These are phyloP conservation scores for Tuber microsphaerosporum DNA, from an alignment of 495 filamentous ascomycete species.

Conservation along the genomic window DNA sequence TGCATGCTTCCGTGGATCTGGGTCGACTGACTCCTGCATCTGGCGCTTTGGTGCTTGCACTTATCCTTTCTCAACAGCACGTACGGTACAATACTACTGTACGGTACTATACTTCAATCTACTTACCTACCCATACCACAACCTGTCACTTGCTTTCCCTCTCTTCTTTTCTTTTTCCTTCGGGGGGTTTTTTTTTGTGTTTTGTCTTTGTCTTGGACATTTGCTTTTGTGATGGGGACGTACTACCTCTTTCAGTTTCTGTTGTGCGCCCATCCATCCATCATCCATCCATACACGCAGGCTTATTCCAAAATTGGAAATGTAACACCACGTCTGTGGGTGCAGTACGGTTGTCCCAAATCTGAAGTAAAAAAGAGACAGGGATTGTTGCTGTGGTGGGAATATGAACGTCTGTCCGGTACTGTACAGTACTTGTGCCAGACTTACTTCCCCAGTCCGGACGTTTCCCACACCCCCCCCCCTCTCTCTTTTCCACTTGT, in stretches of 20 bases:
- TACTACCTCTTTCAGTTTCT: background rate
- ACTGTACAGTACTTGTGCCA: background rate
- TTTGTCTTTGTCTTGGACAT: background rate
- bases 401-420: background rate
- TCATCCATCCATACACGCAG: background rate
- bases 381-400: background rate
- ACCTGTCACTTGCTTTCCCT: background rate
- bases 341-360: background rate
- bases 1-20: slow-evolving; percentile 3
- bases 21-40: background rate
- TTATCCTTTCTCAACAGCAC: background rate
- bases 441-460: background rate
- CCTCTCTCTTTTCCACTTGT: no score
- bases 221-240: background rate
- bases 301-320: background rate
- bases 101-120: background rate
- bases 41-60: background rate
- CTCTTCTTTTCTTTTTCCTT: background rate
- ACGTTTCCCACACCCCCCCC: background rate
- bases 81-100: background rate
- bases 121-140: background rate
- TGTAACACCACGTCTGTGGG: background rate
- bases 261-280: background rate
- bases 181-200: background rate
- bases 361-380: background rate